phyloP scores from a whole-genome alignment of 23 red algal genomes.

The Pyropia haitanensis region DNA sequence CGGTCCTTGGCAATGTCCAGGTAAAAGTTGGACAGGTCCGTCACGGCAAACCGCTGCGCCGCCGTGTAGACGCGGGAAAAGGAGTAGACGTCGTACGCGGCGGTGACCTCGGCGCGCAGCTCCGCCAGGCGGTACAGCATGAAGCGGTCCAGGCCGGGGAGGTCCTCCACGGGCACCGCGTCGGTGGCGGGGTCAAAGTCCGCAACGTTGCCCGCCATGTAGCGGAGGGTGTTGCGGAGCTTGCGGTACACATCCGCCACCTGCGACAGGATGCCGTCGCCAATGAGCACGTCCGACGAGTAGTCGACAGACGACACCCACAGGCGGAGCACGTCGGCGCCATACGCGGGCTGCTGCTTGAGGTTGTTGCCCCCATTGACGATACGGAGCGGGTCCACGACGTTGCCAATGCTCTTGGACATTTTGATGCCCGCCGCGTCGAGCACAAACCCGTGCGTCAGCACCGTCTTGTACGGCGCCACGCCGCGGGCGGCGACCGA shows the following conservation, averaged over 20 bases:
- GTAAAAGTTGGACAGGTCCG: conserved; percentile 95
- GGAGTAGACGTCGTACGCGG: conserved; percentile 54
- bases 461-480: conserved; percentile 76
- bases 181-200: conserved; percentile 46
- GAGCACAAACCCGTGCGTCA: conserved; percentile 95
- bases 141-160: conserved; percentile 77
- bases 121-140: conserved; percentile 46
- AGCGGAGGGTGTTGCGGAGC: conserved; percentile 88
- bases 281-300: conserved; percentile 80
- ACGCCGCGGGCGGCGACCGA: conserved; percentile 68
- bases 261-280: conserved; percentile 69
- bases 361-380: conserved; percentile 85
- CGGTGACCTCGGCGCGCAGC: conserved; percentile 43
- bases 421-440: conserved; percentile 98
- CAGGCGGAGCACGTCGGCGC: conserved; percentile 83
- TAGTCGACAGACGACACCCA: conserved; percentile 96
- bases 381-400: conserved; percentile 82
- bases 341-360: conserved; percentile 79
- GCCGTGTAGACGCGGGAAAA: conserved; percentile 80
- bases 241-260: conserved; percentile 88
- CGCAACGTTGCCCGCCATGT: conserved; percentile 82
- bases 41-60: conserved; percentile 66
- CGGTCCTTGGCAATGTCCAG: conserved; percentile 97
- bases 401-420: conserved; percentile 93
- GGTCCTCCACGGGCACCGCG: conserved; percentile 24